A percentile compares a stretch with the other conserved stretches of the same genome.
These are phyloP conservation scores for Thuidium tamariscinum DNA, from an alignment of 225 moss, liverwort and hornwort species.

Conservation along the genomic window DNA sequence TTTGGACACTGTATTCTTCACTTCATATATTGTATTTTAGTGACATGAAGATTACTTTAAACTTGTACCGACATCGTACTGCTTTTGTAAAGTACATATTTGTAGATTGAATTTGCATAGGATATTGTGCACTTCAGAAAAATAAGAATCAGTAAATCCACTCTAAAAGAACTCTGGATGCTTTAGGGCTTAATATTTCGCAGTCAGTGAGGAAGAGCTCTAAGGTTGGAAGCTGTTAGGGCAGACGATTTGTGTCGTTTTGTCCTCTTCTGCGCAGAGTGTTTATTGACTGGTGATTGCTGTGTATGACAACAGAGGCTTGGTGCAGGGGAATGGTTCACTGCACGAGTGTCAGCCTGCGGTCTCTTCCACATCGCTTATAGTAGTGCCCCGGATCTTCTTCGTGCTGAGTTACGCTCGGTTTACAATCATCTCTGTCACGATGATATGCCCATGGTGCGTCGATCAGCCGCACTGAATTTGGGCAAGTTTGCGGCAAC, in stretches of 20 bases:
- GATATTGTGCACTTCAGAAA: neutral
- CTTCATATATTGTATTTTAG: neutral
- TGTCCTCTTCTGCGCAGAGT: neutral
- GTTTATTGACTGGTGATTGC: neutral
- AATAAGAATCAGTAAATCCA: neutral
- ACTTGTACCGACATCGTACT: neutral
- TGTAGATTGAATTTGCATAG: neutral
- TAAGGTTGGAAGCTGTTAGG: neutral
- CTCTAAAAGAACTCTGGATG: neutral
- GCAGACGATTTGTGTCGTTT: neutral
- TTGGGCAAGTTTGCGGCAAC: conserved; percentile 96
- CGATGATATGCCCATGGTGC: conserved; percentile 99
- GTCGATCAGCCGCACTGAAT: conserved; percentile 88
- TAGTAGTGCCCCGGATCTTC: conserved; percentile 92
- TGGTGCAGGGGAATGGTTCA: conserved; percentile 98
- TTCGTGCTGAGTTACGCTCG: conserved; percentile 90
- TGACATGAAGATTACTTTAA: neutral
- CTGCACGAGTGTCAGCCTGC: conserved; percentile 93
- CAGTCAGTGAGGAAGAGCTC: neutral
- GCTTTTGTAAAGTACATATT: neutral
- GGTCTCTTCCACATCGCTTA: conserved; percentile 98
- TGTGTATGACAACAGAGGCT: conserved; percentile 51
- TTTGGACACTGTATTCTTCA: neutral
- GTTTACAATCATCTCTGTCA: conserved; percentile 97
- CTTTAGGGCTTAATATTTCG: neutral